Base-by-base conservation (phyloP, 768 basidiomycete genomes). In the Hebeloma cylindrosporum region DNA sequence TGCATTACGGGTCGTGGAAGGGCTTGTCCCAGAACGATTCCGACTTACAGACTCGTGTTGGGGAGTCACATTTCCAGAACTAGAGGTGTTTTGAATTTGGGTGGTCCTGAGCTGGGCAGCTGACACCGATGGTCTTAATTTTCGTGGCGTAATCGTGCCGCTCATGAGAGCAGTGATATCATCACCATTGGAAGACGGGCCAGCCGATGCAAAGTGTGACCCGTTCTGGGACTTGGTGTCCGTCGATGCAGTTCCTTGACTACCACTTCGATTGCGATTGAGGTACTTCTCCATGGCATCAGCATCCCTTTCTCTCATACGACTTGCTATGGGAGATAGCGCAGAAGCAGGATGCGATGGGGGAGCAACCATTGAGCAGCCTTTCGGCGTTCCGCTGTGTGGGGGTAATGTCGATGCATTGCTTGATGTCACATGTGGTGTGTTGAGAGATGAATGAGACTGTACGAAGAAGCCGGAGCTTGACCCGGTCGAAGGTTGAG, bases 221-320 rank as follows among this genome's bases (percentile, higher is more conserved):
- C 77, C 79, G 59, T 77, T 79, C 58, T 80, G 78, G 5, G 84
- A 85, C 60, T 70, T 79, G 51, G 74, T 80, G 55, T 88, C 85
- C 10, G 85, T 85, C 1, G 85, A 87, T 14, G 83, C 74, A 18
- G 82, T 83, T 32, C 79, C 82, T 43, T 75, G 81, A 56, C 88
- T 89, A 38, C 86, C 89, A 59, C 88, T 92, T 45, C 90, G 79
- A 69, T 87, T 88, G 45, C 90, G 78, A 49, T 78, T 73, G 61
- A 89, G 72, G 60, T 90, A 93, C 57, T 90, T 88, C 62, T 90
- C 88, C 74, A 87, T 88, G 27, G 90, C 91, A 60, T 85, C 86
- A 14, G 89, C 89, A 60, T 93, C 90, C 45, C 82, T 76, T 65
- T 90, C 85, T 53, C 83, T 79, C 74, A 93, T 83, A 25, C 88